phyloP scores from a whole-genome alignment of 2,329 filamentous ascomycete species.

The Xenoacremonium recifei region DNA sequence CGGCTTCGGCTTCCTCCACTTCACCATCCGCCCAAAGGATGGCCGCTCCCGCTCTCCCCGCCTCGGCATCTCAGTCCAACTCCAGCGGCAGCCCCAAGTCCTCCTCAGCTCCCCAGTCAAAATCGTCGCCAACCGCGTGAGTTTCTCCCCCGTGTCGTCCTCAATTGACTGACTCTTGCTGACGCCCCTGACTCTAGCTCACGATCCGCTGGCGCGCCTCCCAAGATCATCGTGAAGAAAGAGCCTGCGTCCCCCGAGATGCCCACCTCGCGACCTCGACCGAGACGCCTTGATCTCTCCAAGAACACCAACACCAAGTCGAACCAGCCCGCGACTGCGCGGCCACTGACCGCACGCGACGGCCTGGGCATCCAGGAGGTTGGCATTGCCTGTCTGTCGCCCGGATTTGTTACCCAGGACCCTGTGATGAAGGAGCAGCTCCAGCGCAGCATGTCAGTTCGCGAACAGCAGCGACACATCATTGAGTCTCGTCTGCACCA shows the following conservation, averaged over 20 bases:
- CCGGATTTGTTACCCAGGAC: slow-evolving; percentile 93
- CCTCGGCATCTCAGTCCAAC: slow-evolving; percentile 45
- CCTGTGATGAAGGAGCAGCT: slow-evolving; percentile 95
- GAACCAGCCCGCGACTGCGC: slow-evolving; percentile 58
- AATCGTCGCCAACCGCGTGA: slow-evolving; percentile 44
- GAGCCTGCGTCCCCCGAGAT: slow-evolving; percentile 87
- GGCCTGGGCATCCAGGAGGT: slow-evolving; percentile 85
- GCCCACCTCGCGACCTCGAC: slow-evolving; percentile 69
- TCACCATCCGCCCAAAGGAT: slow-evolving; percentile 48
- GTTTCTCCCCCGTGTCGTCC: not conserved
- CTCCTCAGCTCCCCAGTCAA: slow-evolving; percentile 35
- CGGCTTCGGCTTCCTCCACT: slow-evolving; percentile 42
- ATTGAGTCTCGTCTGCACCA: slow-evolving; percentile 91
- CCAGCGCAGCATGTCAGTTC: slow-evolving; percentile 87
- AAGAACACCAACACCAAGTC: slow-evolving; percentile 54
- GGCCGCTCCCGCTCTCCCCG: slow-evolving; percentile 24
- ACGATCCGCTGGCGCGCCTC: slow-evolving; percentile 55
- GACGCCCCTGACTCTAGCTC: slow-evolving; percentile 27
- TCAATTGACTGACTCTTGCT: slow-evolving; percentile 7
- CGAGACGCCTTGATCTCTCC: slow-evolving; percentile 75
- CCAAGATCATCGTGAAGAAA: slow-evolving; percentile 94
- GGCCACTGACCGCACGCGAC: slow-evolving; percentile 78
- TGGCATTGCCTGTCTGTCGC: slow-evolving; percentile 89
- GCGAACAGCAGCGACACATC: slow-evolving; percentile 90
- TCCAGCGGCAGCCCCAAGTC: slow-evolving; percentile 55